Base-by-base conservation (phyloP, 2,329 filamentous ascomycete genomes). In the Cladosporium velox region DNA sequence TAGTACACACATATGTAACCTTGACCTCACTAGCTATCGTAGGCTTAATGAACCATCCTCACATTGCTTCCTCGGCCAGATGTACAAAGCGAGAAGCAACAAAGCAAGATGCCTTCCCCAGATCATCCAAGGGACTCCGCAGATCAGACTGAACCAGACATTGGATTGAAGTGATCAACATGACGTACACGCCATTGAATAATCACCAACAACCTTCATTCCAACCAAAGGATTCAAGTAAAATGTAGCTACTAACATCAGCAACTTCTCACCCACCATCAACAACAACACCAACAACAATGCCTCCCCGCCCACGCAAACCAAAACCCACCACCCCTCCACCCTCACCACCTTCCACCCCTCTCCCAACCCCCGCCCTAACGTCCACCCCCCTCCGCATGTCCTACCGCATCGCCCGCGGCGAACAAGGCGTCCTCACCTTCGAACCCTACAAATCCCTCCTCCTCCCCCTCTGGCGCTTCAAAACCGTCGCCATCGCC, bases 401-500 rank as follows among this genome's bases (percentile, higher is more conserved):
- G 79, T 77, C 78, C 69, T 88, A 88, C 76, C 81, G 80, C 67
- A 87, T 89, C 68, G 85, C 80, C 15, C 85, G 86, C 52, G 86
- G 86, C 66, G 86, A 89, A 73, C 83, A 84, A 74, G 85, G 85
- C 63, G 87, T 89, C 11, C 77, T 89, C 35, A 87, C 85, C 1
- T 87, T 85, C 70, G 87, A 89, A 71, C 87, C 87, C 0, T 89
- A 89, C 78, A 88, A 89, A 74, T 85, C 84, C 21, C 73, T 79
- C 18, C 80, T 89, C 0, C 81, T 89, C 0, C 87, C 87, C 0
- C 79, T 83, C 49, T 89, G 87, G 87, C 82, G 84, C 6, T 89
- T 89, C 78, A 81, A 81, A 54, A 87, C 83, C 0, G 75, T 81
- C 0, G 71, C 79, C 0, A 79, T 88, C n/a, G 86, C 86, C 0